Percentiles rank a stretch among this genome's conserved stretches.
These are phyloP conservation scores for Microcos paniculata DNA, from an alignment of 345 rosid species.

Conservation along the genomic window DNA sequence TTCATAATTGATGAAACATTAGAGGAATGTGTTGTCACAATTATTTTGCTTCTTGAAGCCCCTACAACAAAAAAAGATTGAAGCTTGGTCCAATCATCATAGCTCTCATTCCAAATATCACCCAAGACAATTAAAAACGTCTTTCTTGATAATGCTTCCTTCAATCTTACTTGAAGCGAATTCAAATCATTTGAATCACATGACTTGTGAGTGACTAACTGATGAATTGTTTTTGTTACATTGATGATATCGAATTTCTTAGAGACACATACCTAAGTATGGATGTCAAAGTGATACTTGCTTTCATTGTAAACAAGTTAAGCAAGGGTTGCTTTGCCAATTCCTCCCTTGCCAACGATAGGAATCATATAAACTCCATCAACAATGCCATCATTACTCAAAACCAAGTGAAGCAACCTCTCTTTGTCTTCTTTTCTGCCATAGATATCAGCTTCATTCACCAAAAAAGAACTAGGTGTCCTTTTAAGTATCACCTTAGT, in stretches of 20 bases:
- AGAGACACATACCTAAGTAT: conserved; percentile 29
- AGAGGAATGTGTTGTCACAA: conserved; percentile 4
- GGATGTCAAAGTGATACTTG: conserved; percentile 5
- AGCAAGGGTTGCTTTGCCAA: too few relatives aligned
- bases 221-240: background rate
- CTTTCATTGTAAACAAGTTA: conserved; percentile 19
- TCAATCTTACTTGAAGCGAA: conserved; percentile 5
- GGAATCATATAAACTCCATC: conserved; percentile 16
- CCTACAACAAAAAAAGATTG: background rate
- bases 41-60: conserved; percentile 22
- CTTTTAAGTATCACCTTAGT: background rate
- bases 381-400: background rate
- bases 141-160: background rate
- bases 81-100: background rate
- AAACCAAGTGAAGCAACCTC: background rate
- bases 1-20: background rate
- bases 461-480: background rate
- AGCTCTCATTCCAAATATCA: conserved; percentile 19
- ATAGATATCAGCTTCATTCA: conserved; percentile 1
- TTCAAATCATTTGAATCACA: background rate
- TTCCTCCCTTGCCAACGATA: conserved; percentile 24
- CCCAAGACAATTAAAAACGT: background rate
- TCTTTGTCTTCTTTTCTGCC: conserved; percentile 28
- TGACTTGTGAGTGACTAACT: background rate
- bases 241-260: conserved; percentile 5